These are phyloP conservation scores for Neurospora sp. DNA, from an alignment of 2,329 filamentous ascomycete genomes.

Conservation along the genomic window DNA sequence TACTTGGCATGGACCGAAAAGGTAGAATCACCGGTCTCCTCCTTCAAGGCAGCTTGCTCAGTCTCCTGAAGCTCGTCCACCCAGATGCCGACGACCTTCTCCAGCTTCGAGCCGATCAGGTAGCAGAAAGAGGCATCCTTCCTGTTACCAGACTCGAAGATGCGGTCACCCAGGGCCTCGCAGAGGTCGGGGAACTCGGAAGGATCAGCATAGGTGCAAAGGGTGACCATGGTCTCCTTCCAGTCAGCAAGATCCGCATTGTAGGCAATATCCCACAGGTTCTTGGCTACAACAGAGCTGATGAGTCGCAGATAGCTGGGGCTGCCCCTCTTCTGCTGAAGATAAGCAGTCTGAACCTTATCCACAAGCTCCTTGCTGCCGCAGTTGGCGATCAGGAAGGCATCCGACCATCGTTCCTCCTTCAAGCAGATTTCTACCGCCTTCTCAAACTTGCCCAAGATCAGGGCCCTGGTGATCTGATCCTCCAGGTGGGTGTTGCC, in stretches of 20 bases:
- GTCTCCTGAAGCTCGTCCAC: slow-evolving; percentile 77
- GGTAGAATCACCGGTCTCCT: slow-evolving; percentile 60
- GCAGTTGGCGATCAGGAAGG: slow-evolving; percentile 96
- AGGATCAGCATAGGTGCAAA: slow-evolving; percentile 91
- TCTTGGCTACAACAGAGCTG: slow-evolving; percentile 87
- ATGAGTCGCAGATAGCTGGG: slow-evolving; percentile 90
- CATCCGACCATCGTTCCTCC: slow-evolving; percentile 86
- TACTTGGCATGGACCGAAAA: slow-evolving; percentile 88
- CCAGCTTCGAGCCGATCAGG: slow-evolving; percentile 86
- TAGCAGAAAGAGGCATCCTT: slow-evolving; percentile 97
- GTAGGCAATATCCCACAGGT: slow-evolving; percentile 95
- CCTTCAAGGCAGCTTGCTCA: slow-evolving; percentile 64
- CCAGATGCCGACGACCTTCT: slow-evolving; percentile 96
- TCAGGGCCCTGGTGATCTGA: slow-evolving; percentile 74
- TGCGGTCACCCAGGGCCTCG: slow-evolving; percentile 84
- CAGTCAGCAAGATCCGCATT: slow-evolving; percentile 88
- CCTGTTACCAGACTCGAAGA: slow-evolving; percentile 65
- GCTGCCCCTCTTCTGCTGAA: slow-evolving; percentile 68
- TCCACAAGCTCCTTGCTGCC: slow-evolving; percentile 88
- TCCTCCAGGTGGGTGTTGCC: slow-evolving; percentile 78
- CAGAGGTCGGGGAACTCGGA: slow-evolving; percentile 90
- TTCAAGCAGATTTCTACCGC: slow-evolving; percentile 82
- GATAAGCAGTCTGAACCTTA: slow-evolving; percentile 85
- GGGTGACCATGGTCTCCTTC: slow-evolving; percentile 93
- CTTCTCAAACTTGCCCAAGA: slow-evolving; percentile 83